Evolutionary conservation across 2,329 filamentous ascomycete genomes (phyloP), one percentile per base, ranked within the genome.

Genomic region (Colletotrichum musicola): DNA sequence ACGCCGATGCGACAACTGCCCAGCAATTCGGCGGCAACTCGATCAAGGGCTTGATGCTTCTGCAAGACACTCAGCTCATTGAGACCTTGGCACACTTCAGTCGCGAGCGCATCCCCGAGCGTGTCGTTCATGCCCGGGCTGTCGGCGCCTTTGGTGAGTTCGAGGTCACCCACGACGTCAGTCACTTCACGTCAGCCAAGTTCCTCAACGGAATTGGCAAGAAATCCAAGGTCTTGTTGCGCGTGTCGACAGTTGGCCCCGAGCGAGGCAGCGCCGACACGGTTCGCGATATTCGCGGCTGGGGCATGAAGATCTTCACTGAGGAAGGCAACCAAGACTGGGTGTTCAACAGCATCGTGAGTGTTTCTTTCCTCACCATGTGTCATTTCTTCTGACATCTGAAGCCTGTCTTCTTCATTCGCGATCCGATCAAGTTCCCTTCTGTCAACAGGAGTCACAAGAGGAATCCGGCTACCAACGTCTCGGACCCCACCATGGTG

Each of bases 181-280:
- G 85, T 2, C 83, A 90, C 71, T 74, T 89, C 60, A 89, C 85
- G 1, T 81, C 79, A 1, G 86, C 88, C 27, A 81, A 83, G 50
- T 87, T 90, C 71, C 78, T 90, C 12, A 84, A 76, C 55, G 77
- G 77, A 2, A 75, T 86, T 20, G 88, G 87, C 6, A 89, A 86
- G 73, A 88, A 86, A 75, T 85, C 82, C 1, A 77, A 81, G 12
- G 81, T 90, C 0, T 92, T 93, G 72, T 81, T 90, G 14, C 89
- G 91, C 12, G 92, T 93, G 76, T 93, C 91, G 0, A 93, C 91
- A 1, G 92, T 94, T 9, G 88, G 90, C 16, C 90, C 90, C 4
- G 90, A 86, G 42, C 83, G 88, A 12, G 92, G 91, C 22, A 91
- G 89, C 72, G 86, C 89, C 3, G 92, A 94, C 73, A 90, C 89